Conservation (phyloP, 2,329 filamentous ascomycete species). For the Rhinocladiella mackenziei region DNA sequence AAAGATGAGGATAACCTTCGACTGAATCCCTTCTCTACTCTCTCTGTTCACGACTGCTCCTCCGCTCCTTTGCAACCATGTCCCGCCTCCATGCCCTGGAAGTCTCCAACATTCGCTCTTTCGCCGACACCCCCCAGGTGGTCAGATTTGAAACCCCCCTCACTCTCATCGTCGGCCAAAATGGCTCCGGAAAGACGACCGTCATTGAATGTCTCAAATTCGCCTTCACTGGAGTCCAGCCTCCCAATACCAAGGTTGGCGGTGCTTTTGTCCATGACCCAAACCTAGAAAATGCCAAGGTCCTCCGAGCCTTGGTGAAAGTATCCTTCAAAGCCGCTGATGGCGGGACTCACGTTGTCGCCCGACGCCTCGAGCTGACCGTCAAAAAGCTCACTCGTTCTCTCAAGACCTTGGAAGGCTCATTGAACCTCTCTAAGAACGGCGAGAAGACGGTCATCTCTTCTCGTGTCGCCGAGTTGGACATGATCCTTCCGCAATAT, state of each 20-base stretch:
- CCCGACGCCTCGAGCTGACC: conserved; percentile 77
- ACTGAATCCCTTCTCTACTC: background rate
- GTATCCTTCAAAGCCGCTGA: conserved; percentile 78
- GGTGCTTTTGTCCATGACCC: conserved; percentile 97
- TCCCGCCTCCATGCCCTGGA: conserved; percentile 83
- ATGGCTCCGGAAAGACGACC: conserved; percentile 96
- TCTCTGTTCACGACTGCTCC: background rate
- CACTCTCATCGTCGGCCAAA: conserved; percentile 93
- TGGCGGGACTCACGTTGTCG: conserved; percentile 74
- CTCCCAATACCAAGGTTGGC: conserved; percentile 76
- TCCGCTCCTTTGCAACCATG: conserved; percentile 19
- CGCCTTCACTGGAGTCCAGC: conserved; percentile 88
- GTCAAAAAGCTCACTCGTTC: conserved; percentile 74
- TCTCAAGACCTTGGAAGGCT: conserved; percentile 80
- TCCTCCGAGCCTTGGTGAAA: conserved; percentile 87
- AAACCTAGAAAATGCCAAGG: conserved; percentile 78
- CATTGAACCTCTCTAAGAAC: conserved; percentile 66
- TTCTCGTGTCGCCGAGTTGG: conserved; percentile 73
- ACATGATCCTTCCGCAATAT: conserved; percentile 76
- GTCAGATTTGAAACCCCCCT: conserved; percentile 87
- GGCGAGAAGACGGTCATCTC: conserved; percentile 78
- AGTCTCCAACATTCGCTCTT: conserved; percentile 82
- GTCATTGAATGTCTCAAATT: conserved; percentile 99
- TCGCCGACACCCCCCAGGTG: conserved; percentile 69
- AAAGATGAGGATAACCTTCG: too few relatives aligned